Evolutionary conservation across 2,329 filamentous ascomycete species (phyloP), one percentile per base, ranked within the genome.

Genomic region (Mycocentrospora acerina): DNA sequence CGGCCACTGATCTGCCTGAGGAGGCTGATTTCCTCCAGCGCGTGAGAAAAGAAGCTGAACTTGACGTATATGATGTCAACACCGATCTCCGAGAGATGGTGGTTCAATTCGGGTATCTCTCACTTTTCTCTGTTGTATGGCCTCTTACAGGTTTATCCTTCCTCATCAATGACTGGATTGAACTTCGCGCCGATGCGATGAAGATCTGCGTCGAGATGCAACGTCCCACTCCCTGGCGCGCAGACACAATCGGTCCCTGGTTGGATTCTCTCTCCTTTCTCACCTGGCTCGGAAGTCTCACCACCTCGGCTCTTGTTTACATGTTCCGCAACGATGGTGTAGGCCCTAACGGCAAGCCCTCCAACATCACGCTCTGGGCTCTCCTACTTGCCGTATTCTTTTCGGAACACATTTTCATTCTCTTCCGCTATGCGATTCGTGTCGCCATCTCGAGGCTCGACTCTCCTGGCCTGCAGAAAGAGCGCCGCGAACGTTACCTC

Each of bases 201-300:
- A 98, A 98, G 68, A 95, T 97, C 56, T 90, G 90, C 39, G 77
- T 89, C 32, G 86, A 90, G 66, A 90, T 88, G 75, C 86, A 91
- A 58, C 83, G 93, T 3, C 93, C 93, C 0, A 88, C 88, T 25
- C 93, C 93, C 1, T 89, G 86, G 79, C 82, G 93, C 36, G 83
- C 89, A 1, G 93, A 97, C 69, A 93, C 88, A 1, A 97, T 98
- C 53, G 93, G 93, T 0, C 90, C 93, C 1, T 97, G 90, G 86
- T 74, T 97, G 10, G 81, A 90, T 50, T 84, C 87, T 1, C 75
- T 98, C 2, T 85, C 84, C 12, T 94, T 97, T 64, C 74, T 97
- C n/a, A 86, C 89, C 3, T 97, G 93, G 93, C 74, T 96, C 16
- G 93, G 93, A 27, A 93, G 86, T 51, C 74, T 97, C 42, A 94